These are phyloP conservation scores for Colletotrichum noveboracense DNA, from an alignment of 2,329 filamentous ascomycete genomes.

Conservation along the genomic window DNA sequence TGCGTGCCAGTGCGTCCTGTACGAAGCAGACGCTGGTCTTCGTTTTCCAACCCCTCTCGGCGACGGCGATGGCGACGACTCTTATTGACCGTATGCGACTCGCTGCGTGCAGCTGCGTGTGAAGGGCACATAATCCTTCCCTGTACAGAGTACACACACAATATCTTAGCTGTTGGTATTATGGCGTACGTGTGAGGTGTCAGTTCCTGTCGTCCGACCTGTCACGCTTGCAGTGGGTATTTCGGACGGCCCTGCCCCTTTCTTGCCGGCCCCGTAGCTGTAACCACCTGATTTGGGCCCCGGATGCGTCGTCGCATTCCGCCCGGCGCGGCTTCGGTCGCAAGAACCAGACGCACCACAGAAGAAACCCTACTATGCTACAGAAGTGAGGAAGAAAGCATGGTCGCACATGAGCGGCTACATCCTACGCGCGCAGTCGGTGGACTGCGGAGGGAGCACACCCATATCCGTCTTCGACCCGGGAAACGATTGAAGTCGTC, in stretches of 20 bases:
- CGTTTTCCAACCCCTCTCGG: background rate
- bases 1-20: background rate
- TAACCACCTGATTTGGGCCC: constrained; percentile 14
- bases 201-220: constrained; percentile 8
- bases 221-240: constrained; percentile 6
- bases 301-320: constrained; percentile 12
- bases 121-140: background rate
- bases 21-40: background rate
- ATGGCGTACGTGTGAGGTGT: background rate
- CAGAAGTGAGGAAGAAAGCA: background rate
- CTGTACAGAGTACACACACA: background rate
- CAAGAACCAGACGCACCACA: background rate
- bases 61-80: background rate
- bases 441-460: background rate
- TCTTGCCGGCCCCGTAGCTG: constrained; percentile 8
- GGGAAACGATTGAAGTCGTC: background rate
- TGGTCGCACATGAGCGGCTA: background rate
- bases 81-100: background rate
- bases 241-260: constrained; percentile 6
- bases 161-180: background rate
- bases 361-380: background rate
- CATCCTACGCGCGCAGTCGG: background rate
- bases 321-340: background rate
- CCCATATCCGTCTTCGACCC: background rate
- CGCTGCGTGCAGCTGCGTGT: background rate